Evolutionary conservation across 331 rosid species (phyloP).

Genomic region (Quercus phellos): DNA sequence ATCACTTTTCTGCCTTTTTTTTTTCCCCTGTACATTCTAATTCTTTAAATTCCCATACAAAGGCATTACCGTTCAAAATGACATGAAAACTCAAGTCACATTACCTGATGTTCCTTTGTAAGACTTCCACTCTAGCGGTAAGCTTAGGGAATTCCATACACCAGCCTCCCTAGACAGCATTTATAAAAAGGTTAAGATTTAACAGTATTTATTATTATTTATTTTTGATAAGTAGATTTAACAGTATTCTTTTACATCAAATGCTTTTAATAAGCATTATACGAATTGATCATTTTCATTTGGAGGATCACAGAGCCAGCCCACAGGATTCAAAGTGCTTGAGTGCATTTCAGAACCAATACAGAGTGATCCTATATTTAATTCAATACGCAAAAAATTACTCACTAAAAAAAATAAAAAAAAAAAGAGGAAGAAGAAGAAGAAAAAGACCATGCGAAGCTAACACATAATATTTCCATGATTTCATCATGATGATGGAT

Average conservation of each 20-base stretch:
- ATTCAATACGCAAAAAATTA: background rate
- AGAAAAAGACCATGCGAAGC: background rate
- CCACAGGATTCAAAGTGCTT: background rate
- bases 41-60: background rate
- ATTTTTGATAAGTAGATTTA: no score
- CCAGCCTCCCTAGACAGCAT: constrained; percentile 34
- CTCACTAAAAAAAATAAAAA: background rate
- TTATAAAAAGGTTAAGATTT: background rate
- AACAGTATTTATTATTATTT: background rate
- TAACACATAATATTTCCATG: background rate
- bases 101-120: constrained; percentile 39
- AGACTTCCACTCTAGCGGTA: constrained; percentile 34
- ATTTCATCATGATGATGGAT: background rate
- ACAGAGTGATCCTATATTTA: background rate
- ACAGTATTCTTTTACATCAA: background rate
- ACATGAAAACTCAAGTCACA: background rate
- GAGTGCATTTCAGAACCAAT: background rate
- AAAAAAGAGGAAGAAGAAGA: background rate
- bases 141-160: constrained; percentile 36
- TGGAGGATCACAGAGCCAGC: background rate
- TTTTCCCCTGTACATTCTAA: background rate
- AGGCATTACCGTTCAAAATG: background rate
- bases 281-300: background rate
- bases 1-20: background rate
- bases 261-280: background rate